Evolutionary conservation across 2,329 filamentous ascomycete species (phyloP).

Genomic region (Cladosporium sp.): DNA sequence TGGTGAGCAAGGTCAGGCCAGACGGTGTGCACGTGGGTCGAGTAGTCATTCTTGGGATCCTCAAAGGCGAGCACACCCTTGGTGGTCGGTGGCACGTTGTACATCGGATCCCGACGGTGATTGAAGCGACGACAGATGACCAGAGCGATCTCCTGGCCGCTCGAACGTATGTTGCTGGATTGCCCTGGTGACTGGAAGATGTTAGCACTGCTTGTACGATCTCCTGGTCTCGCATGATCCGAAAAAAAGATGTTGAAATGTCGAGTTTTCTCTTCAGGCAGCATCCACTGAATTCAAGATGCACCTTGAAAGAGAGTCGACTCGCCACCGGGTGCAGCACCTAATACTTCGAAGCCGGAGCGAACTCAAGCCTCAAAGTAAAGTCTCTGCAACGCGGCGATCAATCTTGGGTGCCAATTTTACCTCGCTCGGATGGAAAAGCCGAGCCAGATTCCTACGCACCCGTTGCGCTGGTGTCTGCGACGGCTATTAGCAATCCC

Average conservation of each 20-base stretch:
- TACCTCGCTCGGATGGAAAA: too few species aligned
- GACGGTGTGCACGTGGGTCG: not conserved
- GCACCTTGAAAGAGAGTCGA: not conserved
- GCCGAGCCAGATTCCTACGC: too few species aligned
- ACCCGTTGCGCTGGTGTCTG: not conserved
- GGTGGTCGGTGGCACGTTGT: not conserved
- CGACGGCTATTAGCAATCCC: not conserved
- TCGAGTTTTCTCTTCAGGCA: not conserved
- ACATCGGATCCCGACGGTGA: not conserved
- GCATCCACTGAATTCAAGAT: not conserved
- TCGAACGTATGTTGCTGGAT: not conserved
- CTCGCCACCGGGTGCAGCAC: not conserved
- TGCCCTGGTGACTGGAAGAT: not conserved
- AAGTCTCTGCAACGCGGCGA: not conserved
- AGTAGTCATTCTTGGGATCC: not conserved
- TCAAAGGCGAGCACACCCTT: not conserved
- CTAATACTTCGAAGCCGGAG: not conserved
- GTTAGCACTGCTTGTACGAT: not conserved
- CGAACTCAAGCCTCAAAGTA: not conserved
- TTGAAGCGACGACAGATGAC: not conserved
- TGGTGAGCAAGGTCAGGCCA: not conserved
- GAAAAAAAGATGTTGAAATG: not conserved
- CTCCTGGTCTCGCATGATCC: not conserved
- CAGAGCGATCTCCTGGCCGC: not conserved
- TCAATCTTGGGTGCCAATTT: too few species aligned